Percentiles rank a stretch among this genome's conserved stretches.
Conservation (phyloP, 495 filamentous ascomycete genomes). For the Articulospora tetracladia region DNA sequence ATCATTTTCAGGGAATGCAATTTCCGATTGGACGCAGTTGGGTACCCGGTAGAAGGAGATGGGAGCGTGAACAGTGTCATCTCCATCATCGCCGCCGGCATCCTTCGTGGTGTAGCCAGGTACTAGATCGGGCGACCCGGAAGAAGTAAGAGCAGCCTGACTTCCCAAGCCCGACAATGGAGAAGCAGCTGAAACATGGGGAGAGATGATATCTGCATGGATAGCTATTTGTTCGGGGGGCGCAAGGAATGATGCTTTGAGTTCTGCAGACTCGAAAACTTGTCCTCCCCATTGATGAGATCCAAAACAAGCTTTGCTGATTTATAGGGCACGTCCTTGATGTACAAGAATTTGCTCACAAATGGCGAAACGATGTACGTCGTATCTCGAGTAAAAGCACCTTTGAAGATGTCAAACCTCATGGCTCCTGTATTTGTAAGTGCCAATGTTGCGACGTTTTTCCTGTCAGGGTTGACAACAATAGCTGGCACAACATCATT, state of each 20-base stretch:
- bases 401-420: constrained; percentile 93
- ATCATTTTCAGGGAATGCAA: constrained; percentile 44
- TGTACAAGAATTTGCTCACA: constrained; percentile 69
- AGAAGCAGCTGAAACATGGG: background rate
- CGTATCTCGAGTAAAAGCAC: constrained; percentile 79
- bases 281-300: constrained; percentile 59
- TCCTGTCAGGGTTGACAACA: constrained; percentile 36
- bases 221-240: constrained; percentile 24
- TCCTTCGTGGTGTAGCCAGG: constrained; percentile 89
- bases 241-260: constrained; percentile 13
- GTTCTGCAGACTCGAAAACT: constrained; percentile 15
- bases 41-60: constrained; percentile 75
- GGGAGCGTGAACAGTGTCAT: constrained; percentile 79
- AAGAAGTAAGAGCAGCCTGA: constrained; percentile 9
- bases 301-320: constrained; percentile 66
- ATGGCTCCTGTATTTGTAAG: constrained; percentile 87
- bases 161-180: background rate
- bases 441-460: constrained; percentile 55
- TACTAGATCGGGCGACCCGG: constrained; percentile 37
- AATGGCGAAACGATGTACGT: constrained; percentile 88
- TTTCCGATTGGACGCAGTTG: constrained; percentile 71
- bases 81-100: constrained; percentile 79
- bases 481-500: constrained; percentile 64
- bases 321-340: constrained; percentile 74
- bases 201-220: constrained; percentile 8